phyloP scores from a whole-genome alignment of 495 filamentous ascomycete species.

The Penicillium crystallinum region DNA sequence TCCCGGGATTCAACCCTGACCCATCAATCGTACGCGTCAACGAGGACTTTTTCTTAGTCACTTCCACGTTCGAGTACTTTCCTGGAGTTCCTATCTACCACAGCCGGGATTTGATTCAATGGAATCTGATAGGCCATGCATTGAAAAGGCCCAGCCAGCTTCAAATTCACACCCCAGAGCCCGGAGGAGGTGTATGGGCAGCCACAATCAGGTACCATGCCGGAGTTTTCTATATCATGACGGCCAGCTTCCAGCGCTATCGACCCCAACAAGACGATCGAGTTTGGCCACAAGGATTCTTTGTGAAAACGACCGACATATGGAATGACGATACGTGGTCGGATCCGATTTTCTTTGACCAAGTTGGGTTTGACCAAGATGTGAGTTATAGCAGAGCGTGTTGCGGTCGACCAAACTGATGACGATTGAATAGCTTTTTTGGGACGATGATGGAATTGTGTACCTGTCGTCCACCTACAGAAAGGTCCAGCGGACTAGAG shows the following conservation, averaged over 20 bases:
- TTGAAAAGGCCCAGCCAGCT: slow-evolving; percentile 54
- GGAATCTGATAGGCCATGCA: slow-evolving; percentile 50
- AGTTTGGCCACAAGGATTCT: slow-evolving; percentile 45
- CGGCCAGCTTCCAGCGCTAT: slow-evolving; percentile 38
- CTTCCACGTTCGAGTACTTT: slow-evolving; percentile 47
- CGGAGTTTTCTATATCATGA: slow-evolving; percentile 37
- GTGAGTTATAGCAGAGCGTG: slow-evolving; percentile 18
- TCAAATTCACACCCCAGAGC: slow-evolving; percentile 54
- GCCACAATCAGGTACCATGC: slow-evolving; percentile 38
- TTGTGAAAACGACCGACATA: slow-evolving; percentile 42
- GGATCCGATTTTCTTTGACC: slow-evolving; percentile 46
- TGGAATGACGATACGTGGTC: slow-evolving; percentile 45
- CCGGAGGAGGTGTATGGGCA: slow-evolving; percentile 45
- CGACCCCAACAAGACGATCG: slow-evolving; percentile 39
- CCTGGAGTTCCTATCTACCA: slow-evolving; percentile 45
- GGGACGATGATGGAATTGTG: slow-evolving; percentile 36
- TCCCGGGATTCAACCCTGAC: slow-evolving; percentile 41
- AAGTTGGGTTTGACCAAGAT: slow-evolving; percentile 44
- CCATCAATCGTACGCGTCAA: slow-evolving; percentile 37
- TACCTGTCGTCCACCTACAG: slow-evolving; percentile 37
- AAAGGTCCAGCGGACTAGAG: slow-evolving; percentile 25
- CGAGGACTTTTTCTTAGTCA: slow-evolving; percentile 39
- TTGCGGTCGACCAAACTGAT: neutral
- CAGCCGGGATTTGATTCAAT: slow-evolving; percentile 41
- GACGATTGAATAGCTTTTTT: slow-evolving; percentile 27